Conservation (phyloP, 2,329 filamentous ascomycete genomes). For the Cercospora brassicicola region DNA sequence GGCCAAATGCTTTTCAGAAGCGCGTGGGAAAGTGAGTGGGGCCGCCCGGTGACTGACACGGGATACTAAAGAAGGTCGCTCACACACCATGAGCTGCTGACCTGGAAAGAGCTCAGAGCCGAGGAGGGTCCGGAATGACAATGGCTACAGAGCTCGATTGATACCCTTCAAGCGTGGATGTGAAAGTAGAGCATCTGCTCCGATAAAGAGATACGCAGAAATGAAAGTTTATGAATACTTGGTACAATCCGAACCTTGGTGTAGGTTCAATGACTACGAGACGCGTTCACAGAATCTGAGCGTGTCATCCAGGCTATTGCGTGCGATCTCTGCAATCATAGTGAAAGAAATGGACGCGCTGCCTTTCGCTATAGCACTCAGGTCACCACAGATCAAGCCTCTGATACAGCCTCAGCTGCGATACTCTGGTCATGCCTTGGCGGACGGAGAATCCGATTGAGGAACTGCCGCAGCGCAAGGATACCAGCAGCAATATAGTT, state of each 20-base stretch:
- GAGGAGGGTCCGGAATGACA: neutral
- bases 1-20: conserved; percentile 26
- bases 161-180: conserved; percentile 7
- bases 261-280: neutral
- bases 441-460: too few species aligned
- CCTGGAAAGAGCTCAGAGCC: neutral
- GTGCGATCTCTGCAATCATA: too few species aligned
- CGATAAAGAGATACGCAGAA: conserved; percentile 4
- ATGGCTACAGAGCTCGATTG: conserved; percentile 1
- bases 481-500: too few species aligned
- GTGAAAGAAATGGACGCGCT: too few species aligned
- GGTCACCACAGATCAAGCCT: neutral
- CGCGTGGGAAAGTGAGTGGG: conserved; percentile 31
- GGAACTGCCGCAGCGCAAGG: too few species aligned
- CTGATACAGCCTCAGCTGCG: too few species aligned
- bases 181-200: neutral
- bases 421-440: too few species aligned
- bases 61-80: conserved; percentile 8
- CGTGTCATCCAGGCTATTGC: neutral
- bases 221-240: conserved; percentile 11
- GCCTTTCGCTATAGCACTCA: too few species aligned
- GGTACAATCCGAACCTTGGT: neutral
- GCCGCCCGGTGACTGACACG: conserved; percentile 18
- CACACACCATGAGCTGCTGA: neutral
- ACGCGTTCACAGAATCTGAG: neutral